A percentile compares a stretch with the other conserved stretches of the same genome.
Evolutionary conservation across 1,284 basidiomycete species (phyloP).

Genomic region (Meira miltonrushii): DNA sequence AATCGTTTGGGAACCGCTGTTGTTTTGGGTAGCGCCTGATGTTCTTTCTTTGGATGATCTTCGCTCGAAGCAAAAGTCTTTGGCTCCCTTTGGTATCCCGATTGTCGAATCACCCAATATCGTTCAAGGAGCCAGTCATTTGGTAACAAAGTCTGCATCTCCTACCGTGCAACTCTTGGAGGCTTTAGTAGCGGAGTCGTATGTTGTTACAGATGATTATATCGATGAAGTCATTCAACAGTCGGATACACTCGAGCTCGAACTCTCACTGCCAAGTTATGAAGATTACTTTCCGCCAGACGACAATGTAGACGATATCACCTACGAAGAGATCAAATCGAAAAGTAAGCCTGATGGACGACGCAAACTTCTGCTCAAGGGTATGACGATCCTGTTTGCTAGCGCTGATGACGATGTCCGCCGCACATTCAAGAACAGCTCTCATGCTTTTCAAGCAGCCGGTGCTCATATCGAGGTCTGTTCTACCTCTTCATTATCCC

Average conservation of each 20-base stretch:
- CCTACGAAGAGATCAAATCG: slow-evolving; percentile 32
- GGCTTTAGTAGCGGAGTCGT: slow-evolving; percentile 21
- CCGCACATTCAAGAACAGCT: too few species aligned
- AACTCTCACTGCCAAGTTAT: slow-evolving; percentile 20
- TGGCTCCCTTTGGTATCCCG: neutral
- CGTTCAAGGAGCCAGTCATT: neutral
- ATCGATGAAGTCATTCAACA: slow-evolving; percentile 26
- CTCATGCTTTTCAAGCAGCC: too few species aligned
- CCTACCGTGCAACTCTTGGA: slow-evolving; percentile 22
- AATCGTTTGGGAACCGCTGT: too few species aligned
- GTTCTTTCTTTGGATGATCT: neutral
- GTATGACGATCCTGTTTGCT: slow-evolving; percentile 27
- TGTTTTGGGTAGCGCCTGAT: too few species aligned
- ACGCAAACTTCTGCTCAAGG: slow-evolving; percentile 28
- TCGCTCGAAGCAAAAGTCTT: neutral
- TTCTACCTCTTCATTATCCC: neutral
- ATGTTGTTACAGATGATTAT: slow-evolving; percentile 26
- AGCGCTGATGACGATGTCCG: too few species aligned
- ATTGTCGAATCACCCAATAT: neutral
- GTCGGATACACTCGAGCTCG: slow-evolving; percentile 22
- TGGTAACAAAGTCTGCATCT: neutral
- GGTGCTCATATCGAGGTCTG: neutral
- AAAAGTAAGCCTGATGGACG: slow-evolving; percentile 16
- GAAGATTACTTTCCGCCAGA: slow-evolving; percentile 21
- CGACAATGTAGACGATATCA: slow-evolving; percentile 21